phyloP scores from a whole-genome alignment of 768 basidiomycete genomes.

The button mushroom (Agaricus bisporus) region DNA sequence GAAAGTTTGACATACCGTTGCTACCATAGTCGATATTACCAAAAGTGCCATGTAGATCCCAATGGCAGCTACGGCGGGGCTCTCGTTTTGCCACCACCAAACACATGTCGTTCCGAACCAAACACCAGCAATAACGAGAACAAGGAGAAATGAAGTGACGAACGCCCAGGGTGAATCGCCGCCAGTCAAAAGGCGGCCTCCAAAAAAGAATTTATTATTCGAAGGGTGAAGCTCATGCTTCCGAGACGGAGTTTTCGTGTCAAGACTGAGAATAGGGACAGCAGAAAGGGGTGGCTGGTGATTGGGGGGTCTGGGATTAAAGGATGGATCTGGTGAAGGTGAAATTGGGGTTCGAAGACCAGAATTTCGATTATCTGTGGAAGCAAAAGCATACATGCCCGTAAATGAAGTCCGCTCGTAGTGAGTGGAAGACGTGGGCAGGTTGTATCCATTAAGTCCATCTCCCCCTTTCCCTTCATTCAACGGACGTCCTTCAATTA shows the following conservation, averaged over 20 bases:
- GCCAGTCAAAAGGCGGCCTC: conserved; percentile 72
- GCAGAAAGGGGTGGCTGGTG: conserved; percentile 27
- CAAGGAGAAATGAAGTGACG: conserved; percentile 51
- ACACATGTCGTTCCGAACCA: conserved; percentile 89
- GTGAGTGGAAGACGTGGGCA: conserved; percentile 12
- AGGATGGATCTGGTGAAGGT: conserved; percentile 29
- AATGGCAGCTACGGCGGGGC: conserved; percentile 59
- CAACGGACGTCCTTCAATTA: conserved; percentile 17
- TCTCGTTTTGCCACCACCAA: conserved; percentile 83
- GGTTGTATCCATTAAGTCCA: conserved; percentile 25
- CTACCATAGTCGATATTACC: conserved; percentile 69
- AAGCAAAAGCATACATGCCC: background rate
- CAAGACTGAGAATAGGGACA: conserved; percentile 28
- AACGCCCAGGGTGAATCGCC: conserved; percentile 87
- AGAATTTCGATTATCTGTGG: conserved; percentile 12
- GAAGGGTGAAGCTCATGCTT: conserved; percentile 66
- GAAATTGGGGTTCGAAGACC: conserved; percentile 20
- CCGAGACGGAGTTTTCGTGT: conserved; percentile 37
- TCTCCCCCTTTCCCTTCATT: conserved; percentile 28
- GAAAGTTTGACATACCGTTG: conserved; percentile 47
- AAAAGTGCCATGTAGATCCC: conserved; percentile 46
- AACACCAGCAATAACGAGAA: conserved; percentile 63
- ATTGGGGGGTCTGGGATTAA: conserved; percentile 24
- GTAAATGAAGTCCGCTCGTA: conserved; percentile 14
- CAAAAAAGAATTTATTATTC: conserved; percentile 68